Conservation (phyloP, 139 green algal genomes). For the Micractinium conductrix region DNA sequence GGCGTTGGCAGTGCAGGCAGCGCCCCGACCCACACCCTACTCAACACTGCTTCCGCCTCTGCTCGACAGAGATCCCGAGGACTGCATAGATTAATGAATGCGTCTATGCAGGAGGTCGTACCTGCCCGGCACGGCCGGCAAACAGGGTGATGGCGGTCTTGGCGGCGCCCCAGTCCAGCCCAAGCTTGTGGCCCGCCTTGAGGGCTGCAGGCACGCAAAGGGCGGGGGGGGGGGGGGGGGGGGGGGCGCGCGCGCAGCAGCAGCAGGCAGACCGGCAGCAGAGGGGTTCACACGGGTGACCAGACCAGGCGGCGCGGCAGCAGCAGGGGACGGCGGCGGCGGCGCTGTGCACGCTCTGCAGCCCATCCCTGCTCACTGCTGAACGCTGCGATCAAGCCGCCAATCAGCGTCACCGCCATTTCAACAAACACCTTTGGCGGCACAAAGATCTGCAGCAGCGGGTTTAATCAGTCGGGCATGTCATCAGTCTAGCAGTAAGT, state of each 20-base stretch:
- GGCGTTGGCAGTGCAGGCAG: too few relatives aligned
- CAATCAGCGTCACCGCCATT: conserved; percentile 55
- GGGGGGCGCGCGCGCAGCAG: background rate
- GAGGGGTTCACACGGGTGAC: too few relatives aligned
- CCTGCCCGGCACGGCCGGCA: conserved; percentile 22
- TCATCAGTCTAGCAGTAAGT: too few relatives aligned
- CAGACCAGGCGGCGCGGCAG: too few relatives aligned
- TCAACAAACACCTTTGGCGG: conserved; percentile 53
- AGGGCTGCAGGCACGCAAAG: background rate
- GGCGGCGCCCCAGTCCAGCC: background rate
- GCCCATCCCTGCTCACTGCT: background rate
- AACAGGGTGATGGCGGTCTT: conserved; percentile 35
- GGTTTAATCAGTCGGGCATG: too few relatives aligned
- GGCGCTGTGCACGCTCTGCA: background rate
- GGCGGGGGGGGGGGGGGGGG: background rate
- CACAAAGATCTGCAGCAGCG: conserved; percentile 42
- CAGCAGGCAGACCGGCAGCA: background rate
- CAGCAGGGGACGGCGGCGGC: too few relatives aligned
- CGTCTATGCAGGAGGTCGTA: background rate
- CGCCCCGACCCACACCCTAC: too few relatives aligned
- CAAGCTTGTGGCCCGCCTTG: background rate
- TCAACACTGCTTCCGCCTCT: too few relatives aligned
- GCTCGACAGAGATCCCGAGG: too few relatives aligned
- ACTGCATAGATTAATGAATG: background rate
- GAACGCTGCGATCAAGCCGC: conserved; percentile 43